Evolutionary conservation across 176 grass and related monocot species (phyloP).

Genomic region (Aegilops tauschii): DNA sequence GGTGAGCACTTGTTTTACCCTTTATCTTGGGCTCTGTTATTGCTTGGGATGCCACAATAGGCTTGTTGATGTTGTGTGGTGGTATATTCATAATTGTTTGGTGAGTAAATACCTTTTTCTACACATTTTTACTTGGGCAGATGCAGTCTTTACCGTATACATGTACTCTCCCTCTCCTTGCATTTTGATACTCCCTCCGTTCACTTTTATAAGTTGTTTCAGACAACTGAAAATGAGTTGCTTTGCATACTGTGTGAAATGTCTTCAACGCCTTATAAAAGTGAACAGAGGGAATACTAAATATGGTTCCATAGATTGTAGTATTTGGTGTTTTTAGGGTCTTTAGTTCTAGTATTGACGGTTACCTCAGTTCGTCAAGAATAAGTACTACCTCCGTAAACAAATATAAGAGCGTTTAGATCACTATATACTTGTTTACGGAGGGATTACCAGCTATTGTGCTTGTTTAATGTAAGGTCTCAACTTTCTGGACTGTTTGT

Average conservation of each 20-base stretch:
- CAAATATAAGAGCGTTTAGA: no score
- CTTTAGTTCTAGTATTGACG: conserved; percentile 9
- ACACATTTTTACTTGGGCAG: not conserved
- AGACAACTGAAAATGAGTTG: no score
- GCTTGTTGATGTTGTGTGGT: not conserved
- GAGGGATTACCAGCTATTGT: not conserved
- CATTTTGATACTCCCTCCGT: not conserved
- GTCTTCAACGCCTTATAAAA: no score
- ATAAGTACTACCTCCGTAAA: no score
- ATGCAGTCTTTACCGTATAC: not conserved
- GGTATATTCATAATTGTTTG: not conserved
- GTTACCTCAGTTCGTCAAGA: not conserved
- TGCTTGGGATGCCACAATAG: not conserved
- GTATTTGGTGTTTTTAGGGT: not conserved
- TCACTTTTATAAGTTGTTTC: no score
- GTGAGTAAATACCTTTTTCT: not conserved
- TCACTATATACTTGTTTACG: no score
- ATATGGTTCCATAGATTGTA: not conserved
- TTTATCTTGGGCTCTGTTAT: not conserved
- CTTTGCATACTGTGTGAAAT: no score
- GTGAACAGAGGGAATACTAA: not conserved
- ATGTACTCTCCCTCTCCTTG: not conserved
- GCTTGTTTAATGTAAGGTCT: conserved; percentile 14
- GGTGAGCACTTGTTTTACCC: conserved; percentile 40
- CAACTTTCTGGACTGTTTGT: not conserved